phyloP scores from a whole-genome alignment of 2,329 filamentous ascomycete genomes.

The Colletotrichum lindemuthianum region DNA sequence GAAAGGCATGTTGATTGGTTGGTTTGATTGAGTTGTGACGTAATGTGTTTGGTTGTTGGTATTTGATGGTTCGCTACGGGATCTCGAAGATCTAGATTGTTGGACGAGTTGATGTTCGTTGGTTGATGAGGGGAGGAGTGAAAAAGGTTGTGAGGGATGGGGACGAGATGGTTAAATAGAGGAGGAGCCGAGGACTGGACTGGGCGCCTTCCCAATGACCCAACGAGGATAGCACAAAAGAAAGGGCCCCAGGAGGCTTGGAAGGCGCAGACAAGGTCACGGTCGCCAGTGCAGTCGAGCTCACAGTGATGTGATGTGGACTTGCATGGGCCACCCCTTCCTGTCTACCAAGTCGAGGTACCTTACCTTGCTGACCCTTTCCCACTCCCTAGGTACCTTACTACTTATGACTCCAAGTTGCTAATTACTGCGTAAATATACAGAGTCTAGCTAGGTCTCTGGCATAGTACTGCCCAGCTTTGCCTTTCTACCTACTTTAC shows the following conservation, averaged over 20 bases:
- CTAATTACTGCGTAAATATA: no score
- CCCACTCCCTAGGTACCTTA: no score
- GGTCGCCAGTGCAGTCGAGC: constrained; percentile 20
- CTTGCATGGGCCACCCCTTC: constrained; percentile 35
- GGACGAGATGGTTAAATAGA: constrained; percentile 25
- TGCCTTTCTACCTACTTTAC: no score
- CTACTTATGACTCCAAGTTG: no score
- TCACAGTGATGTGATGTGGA: constrained; percentile 37
- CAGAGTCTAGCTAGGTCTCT: no score
- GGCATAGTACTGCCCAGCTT: no score
- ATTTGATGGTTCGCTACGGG: constrained; percentile 15
- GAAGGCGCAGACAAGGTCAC: constrained; percentile 16
- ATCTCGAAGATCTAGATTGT: constrained; percentile 14
- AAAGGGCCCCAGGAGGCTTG: constrained; percentile 1
- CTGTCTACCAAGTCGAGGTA: constrained; percentile 1
- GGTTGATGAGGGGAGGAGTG: constrained; percentile 17
- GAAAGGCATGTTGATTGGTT: constrained; percentile 63
- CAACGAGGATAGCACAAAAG: constrained; percentile 1
- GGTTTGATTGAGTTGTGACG: neutral
- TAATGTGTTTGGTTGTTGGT: constrained; percentile 11
- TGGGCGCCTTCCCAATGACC: neutral
- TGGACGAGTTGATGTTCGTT: constrained; percentile 16
- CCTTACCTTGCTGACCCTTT: neutral
- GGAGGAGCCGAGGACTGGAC: neutral
- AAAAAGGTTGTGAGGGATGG: constrained; percentile 19